These are phyloP conservation scores for Aspergillus thermomutatus DNA, from an alignment of 2,329 filamentous ascomycete genomes.

Conservation along the genomic window DNA sequence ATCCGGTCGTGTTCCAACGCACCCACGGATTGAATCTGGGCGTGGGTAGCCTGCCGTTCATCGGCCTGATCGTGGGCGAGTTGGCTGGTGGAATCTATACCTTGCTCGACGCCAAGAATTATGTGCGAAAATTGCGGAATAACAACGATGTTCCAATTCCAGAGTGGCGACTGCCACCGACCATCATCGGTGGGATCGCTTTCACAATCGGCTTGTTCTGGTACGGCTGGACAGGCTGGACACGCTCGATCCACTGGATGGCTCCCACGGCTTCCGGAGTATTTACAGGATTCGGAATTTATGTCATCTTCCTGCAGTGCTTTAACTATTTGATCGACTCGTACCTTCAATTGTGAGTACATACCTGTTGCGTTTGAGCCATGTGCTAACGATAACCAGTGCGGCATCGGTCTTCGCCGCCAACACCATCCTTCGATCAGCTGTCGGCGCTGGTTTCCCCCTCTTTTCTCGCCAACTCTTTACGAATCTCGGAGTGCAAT, in stretches of 20 bases:
- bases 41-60: conserved; percentile 26
- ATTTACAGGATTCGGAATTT: conserved; percentile 30
- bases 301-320: conserved; percentile 32
- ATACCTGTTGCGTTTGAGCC: neutral
- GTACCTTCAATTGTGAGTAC: conserved; percentile 38
- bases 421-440: conserved; percentile 37
- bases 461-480: conserved; percentile 39
- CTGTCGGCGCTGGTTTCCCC: conserved; percentile 34
- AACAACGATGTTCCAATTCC: conserved; percentile 30
- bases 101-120: conserved; percentile 23
- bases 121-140: conserved; percentile 27
- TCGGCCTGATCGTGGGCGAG: conserved; percentile 29
- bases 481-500: conserved; percentile 34
- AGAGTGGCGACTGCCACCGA: conserved; percentile 32
- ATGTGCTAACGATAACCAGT: conserved; percentile 14
- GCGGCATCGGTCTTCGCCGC: conserved; percentile 38
- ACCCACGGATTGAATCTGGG: conserved; percentile 26
- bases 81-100: conserved; percentile 26
- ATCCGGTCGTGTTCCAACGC: conserved; percentile 26
- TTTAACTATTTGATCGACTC: conserved; percentile 40
- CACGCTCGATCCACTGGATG: conserved; percentile 32
- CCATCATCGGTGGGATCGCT: conserved; percentile 28
- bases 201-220: conserved; percentile 37
- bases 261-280: conserved; percentile 33
- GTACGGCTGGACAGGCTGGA: conserved; percentile 36